phyloP scores from a whole-genome alignment of 306 rosid species.

The Pyrus communis region DNA sequence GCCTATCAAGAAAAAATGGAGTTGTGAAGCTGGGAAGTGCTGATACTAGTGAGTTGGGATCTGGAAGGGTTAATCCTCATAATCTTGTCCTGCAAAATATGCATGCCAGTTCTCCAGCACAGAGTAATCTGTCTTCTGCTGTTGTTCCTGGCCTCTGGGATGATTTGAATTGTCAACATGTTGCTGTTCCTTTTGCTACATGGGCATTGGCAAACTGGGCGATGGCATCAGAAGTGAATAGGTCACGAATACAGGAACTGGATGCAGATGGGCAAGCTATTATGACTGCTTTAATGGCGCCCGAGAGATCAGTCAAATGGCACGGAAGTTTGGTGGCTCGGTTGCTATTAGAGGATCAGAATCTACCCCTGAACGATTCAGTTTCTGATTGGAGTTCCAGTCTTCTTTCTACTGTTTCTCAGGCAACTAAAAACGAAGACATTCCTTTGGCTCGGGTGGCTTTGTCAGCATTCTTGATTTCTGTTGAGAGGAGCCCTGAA shows the following conservation, averaged over 20 bases:
- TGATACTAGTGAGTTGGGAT: conserved; percentile 27
- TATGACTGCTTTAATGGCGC: conserved; percentile 84
- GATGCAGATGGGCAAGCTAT: conserved; percentile 87
- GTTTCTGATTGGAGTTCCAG: conserved; percentile 87
- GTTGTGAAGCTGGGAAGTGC: conserved; percentile 36
- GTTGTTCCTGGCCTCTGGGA: conserved; percentile 98
- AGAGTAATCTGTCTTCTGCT: conserved; percentile 39
- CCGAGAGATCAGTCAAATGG: conserved; percentile 99
- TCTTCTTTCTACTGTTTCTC: conserved; percentile 79
- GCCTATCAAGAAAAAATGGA: conserved; percentile 49
- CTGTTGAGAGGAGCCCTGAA: conserved; percentile 64
- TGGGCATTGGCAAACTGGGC: conserved; percentile 99
- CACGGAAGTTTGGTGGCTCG: conserved; percentile 81
- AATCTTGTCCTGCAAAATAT: conserved; percentile 30
- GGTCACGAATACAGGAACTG: conserved; percentile 67
- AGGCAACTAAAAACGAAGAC: conserved; percentile 79
- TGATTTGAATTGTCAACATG: conserved; percentile 90
- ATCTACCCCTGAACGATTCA: conserved; percentile 61
- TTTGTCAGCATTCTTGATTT: conserved; percentile 73
- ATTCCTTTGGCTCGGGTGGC: conserved; percentile 74
- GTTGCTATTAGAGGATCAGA: conserved; percentile 65
- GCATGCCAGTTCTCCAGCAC: conserved; percentile 30
- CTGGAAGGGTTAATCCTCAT: conserved; percentile 18
- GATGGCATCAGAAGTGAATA: conserved; percentile 58
- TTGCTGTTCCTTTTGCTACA: conserved; percentile 95